Evolutionary conservation across 1,284 basidiomycete genomes (phyloP).

Genomic region (Ganoderma lucidum): DNA sequence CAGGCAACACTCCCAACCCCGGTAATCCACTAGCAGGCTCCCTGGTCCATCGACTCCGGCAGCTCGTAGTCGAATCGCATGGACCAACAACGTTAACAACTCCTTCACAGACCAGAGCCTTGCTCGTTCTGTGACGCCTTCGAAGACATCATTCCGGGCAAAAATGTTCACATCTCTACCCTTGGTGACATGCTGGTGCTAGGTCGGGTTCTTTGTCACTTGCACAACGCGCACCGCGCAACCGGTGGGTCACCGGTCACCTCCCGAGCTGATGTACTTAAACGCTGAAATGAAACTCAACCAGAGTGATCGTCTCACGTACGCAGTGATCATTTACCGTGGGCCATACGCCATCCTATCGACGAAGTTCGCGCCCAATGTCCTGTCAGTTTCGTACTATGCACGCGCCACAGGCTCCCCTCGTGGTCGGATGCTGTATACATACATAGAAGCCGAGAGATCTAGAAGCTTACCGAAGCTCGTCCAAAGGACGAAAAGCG

Average conservation of each 20-base stretch:
- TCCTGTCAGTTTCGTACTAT: conserved; percentile 35
- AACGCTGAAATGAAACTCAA: conserved; percentile 4
- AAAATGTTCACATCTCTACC: conserved; percentile 39
- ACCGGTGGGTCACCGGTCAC: conserved; percentile 31
- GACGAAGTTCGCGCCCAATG: conserved; percentile 37
- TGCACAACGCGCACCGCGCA: conserved; percentile 37
- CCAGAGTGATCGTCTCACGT: background rate
- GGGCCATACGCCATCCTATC: conserved; percentile 40
- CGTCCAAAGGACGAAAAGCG: conserved; percentile 33
- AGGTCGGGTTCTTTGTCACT: conserved; percentile 38
- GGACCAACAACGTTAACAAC: conserved; percentile 32
- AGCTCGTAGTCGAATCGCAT: conserved; percentile 36
- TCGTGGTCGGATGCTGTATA: conserved; percentile 41
- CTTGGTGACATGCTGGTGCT: conserved; percentile 39
- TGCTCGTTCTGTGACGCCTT: conserved; percentile 34
- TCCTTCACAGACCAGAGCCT: conserved; percentile 33
- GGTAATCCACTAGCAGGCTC: conserved; percentile 31
- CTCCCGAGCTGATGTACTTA: conserved; percentile 5
- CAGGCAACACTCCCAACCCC: conserved; percentile 33
- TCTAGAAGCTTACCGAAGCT: background rate
- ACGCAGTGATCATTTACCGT: conserved; percentile 38
- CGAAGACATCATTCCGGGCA: conserved; percentile 35
- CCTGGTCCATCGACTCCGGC: conserved; percentile 34
- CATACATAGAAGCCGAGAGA: conserved; percentile 32
- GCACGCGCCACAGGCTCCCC: conserved; percentile 40